Percentiles rank a stretch among this genome's conserved stretches.
Conservation (phyloP, 257 asterid genomes). For the Buddleja alternifolia region DNA sequence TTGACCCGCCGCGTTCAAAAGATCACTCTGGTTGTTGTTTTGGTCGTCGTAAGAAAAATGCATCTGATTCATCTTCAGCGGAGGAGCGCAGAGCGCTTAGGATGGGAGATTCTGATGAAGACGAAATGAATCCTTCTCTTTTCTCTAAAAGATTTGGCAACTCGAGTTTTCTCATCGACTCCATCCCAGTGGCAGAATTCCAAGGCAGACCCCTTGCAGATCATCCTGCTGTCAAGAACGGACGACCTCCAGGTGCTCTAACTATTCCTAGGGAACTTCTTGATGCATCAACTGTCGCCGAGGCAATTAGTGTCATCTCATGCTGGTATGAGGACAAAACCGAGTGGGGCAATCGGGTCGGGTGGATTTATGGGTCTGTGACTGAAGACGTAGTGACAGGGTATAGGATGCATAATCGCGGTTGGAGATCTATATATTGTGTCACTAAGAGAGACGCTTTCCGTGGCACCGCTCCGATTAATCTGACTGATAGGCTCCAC, state of each 20-base stretch:
- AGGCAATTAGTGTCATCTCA: constrained; percentile 79
- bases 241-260: constrained; percentile 74
- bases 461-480: constrained; percentile 84
- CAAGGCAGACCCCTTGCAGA: constrained; percentile 84
- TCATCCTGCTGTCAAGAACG: constrained; percentile 71
- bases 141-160: constrained; percentile 73
- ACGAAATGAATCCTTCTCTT: constrained; percentile 57
- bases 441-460: constrained; percentile 83
- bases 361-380: constrained; percentile 84
- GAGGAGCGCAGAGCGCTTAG: constrained; percentile 58
- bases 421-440: constrained; percentile 80
- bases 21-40: constrained; percentile 65
- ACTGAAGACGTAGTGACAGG: constrained; percentile 88
- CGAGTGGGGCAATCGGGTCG: constrained; percentile 81
- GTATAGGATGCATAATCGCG: constrained; percentile 77
- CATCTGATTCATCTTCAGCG: constrained; percentile 46
- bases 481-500: constrained; percentile 75
- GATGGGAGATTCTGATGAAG: constrained; percentile 70
- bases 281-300: constrained; percentile 75
- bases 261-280: constrained; percentile 69
- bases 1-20: constrained; percentile 70
- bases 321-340: constrained; percentile 85
- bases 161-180: constrained; percentile 65
- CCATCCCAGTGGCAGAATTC: constrained; percentile 71
- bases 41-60: constrained; percentile 46